Evolutionary conservation across 805 yeast genomes (phyloP), one percentile per base, ranked within the genome.

Genomic region (Alloascoidea hylecoeti): DNA sequence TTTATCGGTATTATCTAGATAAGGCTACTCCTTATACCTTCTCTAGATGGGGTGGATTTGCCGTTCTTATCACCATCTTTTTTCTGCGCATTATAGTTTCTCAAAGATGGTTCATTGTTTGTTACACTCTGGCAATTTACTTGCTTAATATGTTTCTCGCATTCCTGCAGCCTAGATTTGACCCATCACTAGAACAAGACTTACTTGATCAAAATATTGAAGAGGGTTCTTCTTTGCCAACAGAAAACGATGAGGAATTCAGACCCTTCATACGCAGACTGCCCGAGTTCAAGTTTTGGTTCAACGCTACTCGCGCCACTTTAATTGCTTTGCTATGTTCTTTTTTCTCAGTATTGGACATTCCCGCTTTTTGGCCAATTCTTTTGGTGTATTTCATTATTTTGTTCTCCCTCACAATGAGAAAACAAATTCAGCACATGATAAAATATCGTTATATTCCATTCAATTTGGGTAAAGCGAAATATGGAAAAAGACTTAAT

Each of bases 301-400:
- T 77, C 51, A 78, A 80, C 44, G 78, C 88, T 3, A 73, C 78
- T 4, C 64, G 76, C 37, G 95, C 95, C 4, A 75, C 89, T 0
- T 42, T 60, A 0, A 38, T 79, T 33, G 74, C 94, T 2, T 50
- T 86, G 16, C 43, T 78, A 18, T 60, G 79, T 49, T 68, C 94
- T 0, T 58, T 78, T 35, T 74, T 82, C 49, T 48, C 76, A 3
- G 50, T 81, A 38, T 77, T 84, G 46, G 96, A 92, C 56, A 69
- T 92, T 34, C 98, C 98, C 3, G 98, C 92, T 2, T 92, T 85
- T 56, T 92, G 98, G 98, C 98, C 97, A 30, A 88, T 92, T 42
- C 69, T 92, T 42, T 69, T 92, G 53, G 64, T 86, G 55, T 92
- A 92, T 60, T 92, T 92, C 58, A 60, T 86, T 41, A 60, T 79